These are phyloP conservation scores for Lachnellula subtilissima DNA, from an alignment of 2,329 filamentous ascomycete species.

Conservation along the genomic window DNA sequence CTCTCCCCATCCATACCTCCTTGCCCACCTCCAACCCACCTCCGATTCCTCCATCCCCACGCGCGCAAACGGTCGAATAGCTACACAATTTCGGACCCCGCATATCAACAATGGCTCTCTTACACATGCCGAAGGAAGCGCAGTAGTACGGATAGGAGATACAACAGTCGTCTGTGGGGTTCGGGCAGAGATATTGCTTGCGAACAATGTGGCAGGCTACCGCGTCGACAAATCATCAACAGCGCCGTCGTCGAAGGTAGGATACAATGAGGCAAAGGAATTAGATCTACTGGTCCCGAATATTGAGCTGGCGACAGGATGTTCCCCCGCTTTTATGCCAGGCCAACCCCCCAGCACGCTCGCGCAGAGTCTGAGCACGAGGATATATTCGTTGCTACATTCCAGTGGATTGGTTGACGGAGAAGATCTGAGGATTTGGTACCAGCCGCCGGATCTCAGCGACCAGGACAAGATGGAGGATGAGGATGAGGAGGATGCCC, in stretches of 20 bases:
- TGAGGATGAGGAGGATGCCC: slow-evolving; percentile 24
- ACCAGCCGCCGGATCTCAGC: slow-evolving; percentile 46
- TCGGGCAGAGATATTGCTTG: slow-evolving; percentile 75
- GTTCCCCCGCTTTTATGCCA: slow-evolving; percentile 78
- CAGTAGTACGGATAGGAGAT: slow-evolving; percentile 81
- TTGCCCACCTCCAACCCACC: slow-evolving; percentile 72
- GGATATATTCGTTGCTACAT: slow-evolving; percentile 72
- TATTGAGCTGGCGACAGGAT: slow-evolving; percentile 86
- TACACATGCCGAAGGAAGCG: slow-evolving; percentile 84
- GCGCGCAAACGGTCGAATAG: slow-evolving; percentile 76
- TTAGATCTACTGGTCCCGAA: slow-evolving; percentile 85
- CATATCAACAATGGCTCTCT: slow-evolving; percentile 78
- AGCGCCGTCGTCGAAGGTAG: slow-evolving; percentile 30
- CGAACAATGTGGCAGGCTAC: slow-evolving; percentile 67
- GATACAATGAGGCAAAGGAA: slow-evolving; percentile 45
- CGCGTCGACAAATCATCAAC: slow-evolving; percentile 38
- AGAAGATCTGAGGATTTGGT: slow-evolving; percentile 70
- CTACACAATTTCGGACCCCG: slow-evolving; percentile 65
- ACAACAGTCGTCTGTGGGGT: slow-evolving; percentile 95
- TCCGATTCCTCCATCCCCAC: slow-evolving; percentile 48
- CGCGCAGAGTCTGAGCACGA: slow-evolving; percentile 76
- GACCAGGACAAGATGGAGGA: slow-evolving; percentile 42
- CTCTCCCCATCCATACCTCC: slow-evolving; percentile 82
- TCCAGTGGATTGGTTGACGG: slow-evolving; percentile 59
- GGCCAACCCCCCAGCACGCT: slow-evolving; percentile 74